phyloP scores from a whole-genome alignment of 257 asterid genomes.

The Nicotiana knightiana region DNA sequence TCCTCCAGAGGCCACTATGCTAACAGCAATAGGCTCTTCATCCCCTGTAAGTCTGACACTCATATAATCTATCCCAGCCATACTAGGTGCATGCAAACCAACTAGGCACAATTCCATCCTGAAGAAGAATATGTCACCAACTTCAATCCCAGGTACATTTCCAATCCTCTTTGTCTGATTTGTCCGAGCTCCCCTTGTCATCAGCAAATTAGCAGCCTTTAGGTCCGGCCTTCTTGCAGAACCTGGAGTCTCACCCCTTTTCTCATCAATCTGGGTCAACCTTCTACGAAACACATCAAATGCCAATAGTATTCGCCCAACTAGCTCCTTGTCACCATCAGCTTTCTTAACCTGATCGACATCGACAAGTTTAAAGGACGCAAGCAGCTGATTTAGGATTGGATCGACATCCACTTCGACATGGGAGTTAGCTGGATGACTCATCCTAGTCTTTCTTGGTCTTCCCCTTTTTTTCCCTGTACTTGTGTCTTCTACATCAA shows the following conservation, averaged over 20 bases:
- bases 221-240: constrained; percentile 64
- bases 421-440: constrained; percentile 6
- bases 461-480: constrained; percentile 46
- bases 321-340: constrained; percentile 57
- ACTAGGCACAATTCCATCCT: constrained; percentile 84
- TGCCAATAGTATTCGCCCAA: constrained; percentile 41
- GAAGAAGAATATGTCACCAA: constrained; percentile 85
- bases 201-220: constrained; percentile 53
- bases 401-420: constrained; percentile 41
- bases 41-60: constrained; percentile 44
- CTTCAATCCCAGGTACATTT: constrained; percentile 68
- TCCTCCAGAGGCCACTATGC: constrained; percentile 93
- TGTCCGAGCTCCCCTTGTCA: constrained; percentile 62
- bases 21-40: constrained; percentile 86
- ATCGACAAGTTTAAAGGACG: constrained; percentile 42
- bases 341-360: constrained; percentile 47
- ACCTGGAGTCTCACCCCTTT: constrained; percentile 39
- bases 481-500: constrained; percentile 37
- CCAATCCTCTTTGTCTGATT: constrained; percentile 63
- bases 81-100: constrained; percentile 82
- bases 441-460: constrained; percentile 28
- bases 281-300: constrained; percentile 55
- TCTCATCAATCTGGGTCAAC: constrained; percentile 61
- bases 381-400: constrained; percentile 35
- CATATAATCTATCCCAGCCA: constrained; percentile 95